These are phyloP conservation scores for Triglochin maritima DNA, from an alignment of 106 monocot species.

Conservation along the genomic window DNA sequence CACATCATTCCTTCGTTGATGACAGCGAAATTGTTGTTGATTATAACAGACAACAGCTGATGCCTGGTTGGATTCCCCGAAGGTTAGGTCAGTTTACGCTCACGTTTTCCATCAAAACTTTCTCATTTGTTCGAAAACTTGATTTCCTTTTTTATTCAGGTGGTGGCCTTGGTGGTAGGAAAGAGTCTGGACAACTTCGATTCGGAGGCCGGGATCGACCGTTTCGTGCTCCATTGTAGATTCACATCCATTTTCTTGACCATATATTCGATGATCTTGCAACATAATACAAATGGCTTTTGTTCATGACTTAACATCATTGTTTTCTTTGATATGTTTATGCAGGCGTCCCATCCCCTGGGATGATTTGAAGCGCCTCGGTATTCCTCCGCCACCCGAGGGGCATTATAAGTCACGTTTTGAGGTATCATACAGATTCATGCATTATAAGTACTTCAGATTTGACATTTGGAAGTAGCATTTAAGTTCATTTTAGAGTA, in stretches of 20 bases:
- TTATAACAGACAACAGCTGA: conserved; percentile 79
- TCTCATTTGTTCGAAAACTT: neutral
- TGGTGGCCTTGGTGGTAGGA: conserved; percentile 87
- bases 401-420: conserved; percentile 69
- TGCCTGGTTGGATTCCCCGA: conserved; percentile 97
- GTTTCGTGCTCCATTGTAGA: conserved; percentile 78
- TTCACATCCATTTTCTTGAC: neutral
- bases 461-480: neutral
- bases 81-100: conserved; percentile 40
- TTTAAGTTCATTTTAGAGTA: neutral
- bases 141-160: conserved; percentile 23
- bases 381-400: conserved; percentile 84
- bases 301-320: neutral
- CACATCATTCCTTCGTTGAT: conserved; percentile 79
- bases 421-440: conserved; percentile 31
- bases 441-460: neutral
- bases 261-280: neutral
- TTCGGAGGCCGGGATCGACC: conserved; percentile 98
- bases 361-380: conserved; percentile 86
- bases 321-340: neutral
- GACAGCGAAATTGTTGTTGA: conserved; percentile 85
- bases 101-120: neutral
- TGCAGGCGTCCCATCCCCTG: conserved; percentile 74
- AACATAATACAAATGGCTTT: neutral
- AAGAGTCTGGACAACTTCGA: conserved; percentile 96